Conservation (phyloP, 2,329 filamentous ascomycete species). For the Blastomyces emzantsi region DNA sequence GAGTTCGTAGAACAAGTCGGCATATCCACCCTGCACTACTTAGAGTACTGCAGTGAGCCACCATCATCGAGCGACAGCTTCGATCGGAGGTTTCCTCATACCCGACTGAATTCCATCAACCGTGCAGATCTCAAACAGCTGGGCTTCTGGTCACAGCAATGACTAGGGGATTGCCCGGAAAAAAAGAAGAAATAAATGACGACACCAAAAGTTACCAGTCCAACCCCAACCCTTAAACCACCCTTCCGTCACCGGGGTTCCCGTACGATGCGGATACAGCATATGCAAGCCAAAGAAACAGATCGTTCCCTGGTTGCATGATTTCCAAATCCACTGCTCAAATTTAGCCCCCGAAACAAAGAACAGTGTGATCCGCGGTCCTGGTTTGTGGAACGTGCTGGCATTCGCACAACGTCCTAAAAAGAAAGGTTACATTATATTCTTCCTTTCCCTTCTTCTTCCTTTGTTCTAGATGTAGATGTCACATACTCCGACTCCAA, state of each 20-base stretch:
- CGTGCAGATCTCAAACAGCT: conserved; percentile 30
- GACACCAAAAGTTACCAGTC: background rate
- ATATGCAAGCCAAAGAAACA: background rate
- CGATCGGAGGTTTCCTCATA: conserved; percentile 32
- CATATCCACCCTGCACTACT: conserved; percentile 32
- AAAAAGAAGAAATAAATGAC: background rate
- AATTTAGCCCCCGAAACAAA: background rate
- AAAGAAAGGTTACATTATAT: background rate
- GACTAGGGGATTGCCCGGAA: background rate
- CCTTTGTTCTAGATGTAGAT: background rate
- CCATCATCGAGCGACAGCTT: conserved; percentile 18
- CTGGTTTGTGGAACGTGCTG: conserved; percentile 1
- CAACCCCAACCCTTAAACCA: background rate
- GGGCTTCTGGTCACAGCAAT: conserved; percentile 24
- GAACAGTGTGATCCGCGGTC: conserved; percentile 3
- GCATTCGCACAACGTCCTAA: background rate
- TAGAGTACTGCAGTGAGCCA: conserved; percentile 22
- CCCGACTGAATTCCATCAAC: conserved; percentile 24
- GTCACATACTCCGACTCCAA: background rate
- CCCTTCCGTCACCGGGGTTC: background rate
- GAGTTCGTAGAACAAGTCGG: conserved; percentile 53
- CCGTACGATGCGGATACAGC: background rate
- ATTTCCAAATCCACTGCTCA: background rate
- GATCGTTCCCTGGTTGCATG: background rate
- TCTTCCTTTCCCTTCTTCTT: background rate